Evolutionary conservation across 805 yeast species (phyloP).

Genomic region (Metschnikowia similis): DNA sequence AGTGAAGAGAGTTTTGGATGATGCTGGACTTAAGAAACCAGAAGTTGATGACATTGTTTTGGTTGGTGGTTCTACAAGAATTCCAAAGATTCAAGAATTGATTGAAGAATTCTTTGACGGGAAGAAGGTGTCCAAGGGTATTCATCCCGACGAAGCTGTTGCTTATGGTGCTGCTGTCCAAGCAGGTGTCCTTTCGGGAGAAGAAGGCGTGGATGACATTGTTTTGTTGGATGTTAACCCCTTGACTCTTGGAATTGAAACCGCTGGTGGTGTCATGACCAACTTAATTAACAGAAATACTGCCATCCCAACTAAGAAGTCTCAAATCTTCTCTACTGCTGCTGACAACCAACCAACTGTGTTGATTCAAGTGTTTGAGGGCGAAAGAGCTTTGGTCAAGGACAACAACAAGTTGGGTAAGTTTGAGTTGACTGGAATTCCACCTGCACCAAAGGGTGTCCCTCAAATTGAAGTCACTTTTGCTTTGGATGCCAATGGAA

Average conservation of each 20-base stretch:
- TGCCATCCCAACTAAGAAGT: slow-evolving; percentile 21
- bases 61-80: slow-evolving; percentile 22
- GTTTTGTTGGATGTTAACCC: slow-evolving; percentile 22
- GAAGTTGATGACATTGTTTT: slow-evolving; percentile 20
- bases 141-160: slow-evolving; percentile 46
- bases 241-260: slow-evolving; percentile 21
- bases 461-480: slow-evolving; percentile 22
- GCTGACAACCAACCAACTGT: slow-evolving; percentile 22
- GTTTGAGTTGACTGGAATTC: slow-evolving; percentile 21
- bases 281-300: slow-evolving; percentile 21
- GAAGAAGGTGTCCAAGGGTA: slow-evolving; percentile 22
- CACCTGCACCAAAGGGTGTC: slow-evolving; percentile 22
- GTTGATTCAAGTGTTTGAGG: slow-evolving; percentile 20
- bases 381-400: slow-evolving; percentile 22
- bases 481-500: slow-evolving; percentile 20
- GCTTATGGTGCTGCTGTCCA: slow-evolving; percentile 77
- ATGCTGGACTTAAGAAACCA: slow-evolving; percentile 18
- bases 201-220: slow-evolving; percentile 71
- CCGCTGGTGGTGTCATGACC: slow-evolving; percentile 22
- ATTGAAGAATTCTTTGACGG: slow-evolving; percentile 19
- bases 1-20: slow-evolving; percentile 19
- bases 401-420: slow-evolving; percentile 22
- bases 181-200: slow-evolving; percentile 22
- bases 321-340: slow-evolving; percentile 21
- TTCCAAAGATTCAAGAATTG: slow-evolving; percentile 20